These are phyloP conservation scores for Vicia faba DNA, from an alignment of 306 rosid species.

Conservation along the genomic window DNA sequence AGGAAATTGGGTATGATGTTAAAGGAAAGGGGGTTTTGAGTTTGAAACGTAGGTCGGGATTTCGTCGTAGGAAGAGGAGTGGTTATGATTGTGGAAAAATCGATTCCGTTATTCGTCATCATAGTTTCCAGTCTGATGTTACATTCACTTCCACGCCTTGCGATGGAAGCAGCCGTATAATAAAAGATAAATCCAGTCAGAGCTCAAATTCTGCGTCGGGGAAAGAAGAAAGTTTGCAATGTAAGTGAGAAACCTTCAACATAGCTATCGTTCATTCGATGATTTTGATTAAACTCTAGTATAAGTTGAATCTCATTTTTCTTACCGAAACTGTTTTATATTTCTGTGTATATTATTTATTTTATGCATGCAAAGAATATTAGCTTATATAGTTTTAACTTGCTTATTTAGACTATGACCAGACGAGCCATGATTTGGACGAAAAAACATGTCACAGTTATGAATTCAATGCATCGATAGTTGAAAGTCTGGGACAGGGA, in stretches of 20 bases:
- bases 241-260: slow-evolving; percentile 41
- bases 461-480: slow-evolving; percentile 51
- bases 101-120: slow-evolving; percentile 31
- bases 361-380: slow-evolving; percentile 14
- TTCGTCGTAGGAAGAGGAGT: slow-evolving; percentile 58
- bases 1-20: slow-evolving; percentile 54
- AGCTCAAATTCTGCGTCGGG: slow-evolving; percentile 28
- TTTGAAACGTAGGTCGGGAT: slow-evolving; percentile 59
- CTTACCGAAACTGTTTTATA: too few species aligned
- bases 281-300: neutral
- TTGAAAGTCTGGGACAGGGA: slow-evolving; percentile 43
- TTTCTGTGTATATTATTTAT: neutral
- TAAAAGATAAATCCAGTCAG: slow-evolving; percentile 31
- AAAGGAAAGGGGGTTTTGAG: slow-evolving; percentile 62
- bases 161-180: slow-evolving; percentile 25
- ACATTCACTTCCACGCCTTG: slow-evolving; percentile 24
- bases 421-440: slow-evolving; percentile 39
- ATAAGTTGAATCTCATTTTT: too few species aligned
- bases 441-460: slow-evolving; percentile 47
- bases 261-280: neutral
- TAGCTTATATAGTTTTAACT: slow-evolving; percentile 25
- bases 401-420: slow-evolving; percentile 46
- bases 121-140: slow-evolving; percentile 36
- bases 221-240: slow-evolving; percentile 28
- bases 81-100: slow-evolving; percentile 47